Evolutionary conservation across 495 filamentous ascomycete genomes (phyloP).

Genomic region (Penicillium dipodomyicola): DNA sequence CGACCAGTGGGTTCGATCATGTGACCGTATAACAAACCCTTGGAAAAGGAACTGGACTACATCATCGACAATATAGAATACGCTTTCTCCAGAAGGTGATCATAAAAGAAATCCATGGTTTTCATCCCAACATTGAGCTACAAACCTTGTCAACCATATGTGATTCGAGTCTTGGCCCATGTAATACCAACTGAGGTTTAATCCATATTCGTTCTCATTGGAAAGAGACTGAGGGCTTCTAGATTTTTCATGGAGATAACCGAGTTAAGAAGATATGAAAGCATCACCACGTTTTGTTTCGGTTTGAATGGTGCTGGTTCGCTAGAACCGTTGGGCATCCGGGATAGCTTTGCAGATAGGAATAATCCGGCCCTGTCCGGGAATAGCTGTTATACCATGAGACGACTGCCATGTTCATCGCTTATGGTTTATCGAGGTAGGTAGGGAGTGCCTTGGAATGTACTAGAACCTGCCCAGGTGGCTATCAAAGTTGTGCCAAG

Average conservation of each 20-base stretch:
- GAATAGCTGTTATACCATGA: background rate
- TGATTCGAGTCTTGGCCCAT: background rate
- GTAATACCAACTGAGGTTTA: background rate
- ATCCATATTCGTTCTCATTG: background rate
- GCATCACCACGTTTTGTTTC: background rate
- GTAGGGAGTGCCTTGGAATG: background rate
- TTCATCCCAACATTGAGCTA: background rate
- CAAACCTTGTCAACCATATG: background rate
- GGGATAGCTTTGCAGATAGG: background rate
- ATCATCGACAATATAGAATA: background rate
- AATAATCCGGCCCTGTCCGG: background rate
- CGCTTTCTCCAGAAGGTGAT: background rate
- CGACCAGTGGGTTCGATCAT: slow-evolving; percentile 21
- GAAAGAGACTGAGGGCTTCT: background rate
- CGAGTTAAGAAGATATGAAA: background rate
- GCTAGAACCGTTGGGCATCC: background rate
- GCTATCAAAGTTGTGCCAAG: background rate
- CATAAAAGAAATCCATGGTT: background rate
- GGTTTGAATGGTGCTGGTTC: background rate
- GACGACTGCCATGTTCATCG: too few species aligned
- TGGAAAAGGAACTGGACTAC: background rate
- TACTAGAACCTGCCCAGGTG: background rate
- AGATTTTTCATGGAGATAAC: background rate
- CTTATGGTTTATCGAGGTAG: background rate
- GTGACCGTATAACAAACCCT: slow-evolving; percentile 4